Conservation (phyloP, 2,329 filamentous ascomycete genomes). For the Capronia coronata region DNA sequence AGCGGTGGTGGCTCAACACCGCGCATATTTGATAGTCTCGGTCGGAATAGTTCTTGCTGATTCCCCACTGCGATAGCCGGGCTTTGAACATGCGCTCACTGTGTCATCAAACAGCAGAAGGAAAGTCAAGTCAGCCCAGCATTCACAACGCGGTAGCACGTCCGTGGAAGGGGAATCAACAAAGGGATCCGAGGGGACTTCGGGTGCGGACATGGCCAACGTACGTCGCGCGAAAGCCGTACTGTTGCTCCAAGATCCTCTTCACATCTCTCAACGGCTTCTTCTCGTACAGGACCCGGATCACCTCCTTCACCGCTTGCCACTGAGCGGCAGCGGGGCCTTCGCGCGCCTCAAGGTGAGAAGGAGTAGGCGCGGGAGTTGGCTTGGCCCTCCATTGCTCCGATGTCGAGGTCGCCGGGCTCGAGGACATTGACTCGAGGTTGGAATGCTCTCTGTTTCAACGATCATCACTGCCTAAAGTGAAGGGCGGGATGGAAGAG, state of each 20-base stretch:
- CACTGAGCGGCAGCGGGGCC: slow-evolving; percentile 24
- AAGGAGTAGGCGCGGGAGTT: slow-evolving; percentile 5
- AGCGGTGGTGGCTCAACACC: slow-evolving; percentile 23
- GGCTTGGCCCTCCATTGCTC: slow-evolving; percentile 15
- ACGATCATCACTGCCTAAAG: slow-evolving; percentile 23
- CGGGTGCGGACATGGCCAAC: slow-evolving; percentile 14
- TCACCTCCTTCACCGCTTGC: slow-evolving; percentile 26
- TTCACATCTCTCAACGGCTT: slow-evolving; percentile 26
- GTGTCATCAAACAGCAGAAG: not conserved
- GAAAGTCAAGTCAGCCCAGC: not conserved
- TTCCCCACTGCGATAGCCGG: slow-evolving; percentile 27
- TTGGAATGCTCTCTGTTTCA: slow-evolving; percentile 10
- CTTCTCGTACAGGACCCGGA: slow-evolving; percentile 23
- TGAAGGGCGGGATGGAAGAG: slow-evolving; percentile 10
- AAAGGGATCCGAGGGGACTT: not conserved
- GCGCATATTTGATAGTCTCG: slow-evolving; percentile 28
- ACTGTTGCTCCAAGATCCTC: slow-evolving; percentile 21
- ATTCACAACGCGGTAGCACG: no score
- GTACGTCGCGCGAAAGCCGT: slow-evolving; percentile 28
- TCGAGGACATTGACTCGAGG: slow-evolving; percentile 22
- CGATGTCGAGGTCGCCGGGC: slow-evolving; percentile 8
- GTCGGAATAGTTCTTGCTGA: slow-evolving; percentile 28
- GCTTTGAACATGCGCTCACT: slow-evolving; percentile 26
- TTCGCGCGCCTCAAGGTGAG: slow-evolving; percentile 23
- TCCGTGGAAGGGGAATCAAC: no score